Evolutionary conservation across 2,329 filamentous ascomycete species (phyloP).

Genomic region (Fusarium liriodendri): DNA sequence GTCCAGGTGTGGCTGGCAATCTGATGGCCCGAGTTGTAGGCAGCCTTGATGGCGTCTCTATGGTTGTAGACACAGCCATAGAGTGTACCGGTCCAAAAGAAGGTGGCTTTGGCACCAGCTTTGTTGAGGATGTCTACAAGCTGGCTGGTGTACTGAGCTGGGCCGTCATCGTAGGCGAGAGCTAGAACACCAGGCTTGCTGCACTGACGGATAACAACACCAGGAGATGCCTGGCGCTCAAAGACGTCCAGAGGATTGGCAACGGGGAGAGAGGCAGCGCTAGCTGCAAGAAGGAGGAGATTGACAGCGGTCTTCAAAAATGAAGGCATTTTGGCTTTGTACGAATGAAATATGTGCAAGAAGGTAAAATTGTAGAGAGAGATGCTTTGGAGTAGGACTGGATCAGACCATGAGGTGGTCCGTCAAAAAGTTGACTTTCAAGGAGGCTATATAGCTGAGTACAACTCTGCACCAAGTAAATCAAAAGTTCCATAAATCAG

Average conservation of each 20-base stretch:
- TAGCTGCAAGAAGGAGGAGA: slow-evolving; percentile 37
- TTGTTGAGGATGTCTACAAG: slow-evolving; percentile 63
- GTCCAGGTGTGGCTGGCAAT: slow-evolving; percentile 66
- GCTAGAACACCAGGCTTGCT: slow-evolving; percentile 57
- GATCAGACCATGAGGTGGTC: neutral
- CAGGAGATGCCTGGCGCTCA: slow-evolving; percentile 54
- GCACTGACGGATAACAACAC: slow-evolving; percentile 59
- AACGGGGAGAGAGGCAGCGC: slow-evolving; percentile 46
- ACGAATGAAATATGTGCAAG: neutral
- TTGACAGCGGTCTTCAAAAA: slow-evolving; percentile 16
- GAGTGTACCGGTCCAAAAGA: slow-evolving; percentile 64
- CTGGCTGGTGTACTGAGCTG: slow-evolving; percentile 59
- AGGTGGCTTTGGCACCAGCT: slow-evolving; percentile 63
- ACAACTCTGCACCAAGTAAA: neutral
- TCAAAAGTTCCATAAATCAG: neutral
- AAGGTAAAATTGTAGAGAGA: neutral
- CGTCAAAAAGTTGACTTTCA: neutral
- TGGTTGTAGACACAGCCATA: slow-evolving; percentile 65
- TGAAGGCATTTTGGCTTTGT: slow-evolving; percentile 13
- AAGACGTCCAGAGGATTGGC: slow-evolving; percentile 51
- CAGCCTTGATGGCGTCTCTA: slow-evolving; percentile 63
- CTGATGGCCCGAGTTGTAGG: slow-evolving; percentile 63
- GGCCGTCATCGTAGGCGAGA: slow-evolving; percentile 66
- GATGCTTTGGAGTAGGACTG: neutral
- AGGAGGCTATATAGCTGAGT: neutral